Evolutionary conservation across 2,329 filamentous ascomycete species (phyloP), one percentile per base, ranked within the genome.

Genomic region (Knoxdaviesia proteae): DNA sequence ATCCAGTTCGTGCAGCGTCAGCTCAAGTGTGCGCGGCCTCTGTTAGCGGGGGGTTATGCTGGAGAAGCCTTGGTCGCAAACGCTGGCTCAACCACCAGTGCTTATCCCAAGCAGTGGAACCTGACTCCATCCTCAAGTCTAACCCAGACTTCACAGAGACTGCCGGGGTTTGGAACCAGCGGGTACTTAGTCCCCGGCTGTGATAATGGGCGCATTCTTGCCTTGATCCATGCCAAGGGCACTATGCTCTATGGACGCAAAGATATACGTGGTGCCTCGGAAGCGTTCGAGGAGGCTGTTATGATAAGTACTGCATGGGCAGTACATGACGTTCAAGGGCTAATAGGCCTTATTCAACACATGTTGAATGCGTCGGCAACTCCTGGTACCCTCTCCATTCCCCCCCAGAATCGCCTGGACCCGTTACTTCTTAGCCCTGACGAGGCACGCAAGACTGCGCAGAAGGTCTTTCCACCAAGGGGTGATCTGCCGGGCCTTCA

Each of bases 211-310:
- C 75, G 90, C 46, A 84, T 98, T 53, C 69, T 98, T 38, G 82
- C 86, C n/a, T 68, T 98, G 10, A 77, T 96, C 36, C 90, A 98
- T 59, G 87, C 88, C 20, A 98, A 96, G 58, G 90, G 88, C n/a
- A 96, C 96, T 48, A 92, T 96, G 80, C 68, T 96, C 2, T 98
- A 98, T 59, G 77, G 83, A 31, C 63, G 92, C 32, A 88, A 88
- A 39, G 80, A 94, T 49, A 81, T 90, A 48, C 66, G 69, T 36
- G 74, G 69, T 36, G 90, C 90, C 37, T 86, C 88, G 1, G 74
- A 77, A 51, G 84, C 90, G 4, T 98, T 98, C 51, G 90, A 98
- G 56, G 86, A 94, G 57, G 88, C 87, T 0, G 84, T 98, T 4
- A 61, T 94, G 42, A 88, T 98, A 48, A 87, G 84, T 45, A 72